A percentile compares a stretch with the other conserved stretches of the same genome.
Evolutionary conservation across 768 basidiomycete genomes (phyloP).

Genomic region (Coprinellus micaceus): DNA sequence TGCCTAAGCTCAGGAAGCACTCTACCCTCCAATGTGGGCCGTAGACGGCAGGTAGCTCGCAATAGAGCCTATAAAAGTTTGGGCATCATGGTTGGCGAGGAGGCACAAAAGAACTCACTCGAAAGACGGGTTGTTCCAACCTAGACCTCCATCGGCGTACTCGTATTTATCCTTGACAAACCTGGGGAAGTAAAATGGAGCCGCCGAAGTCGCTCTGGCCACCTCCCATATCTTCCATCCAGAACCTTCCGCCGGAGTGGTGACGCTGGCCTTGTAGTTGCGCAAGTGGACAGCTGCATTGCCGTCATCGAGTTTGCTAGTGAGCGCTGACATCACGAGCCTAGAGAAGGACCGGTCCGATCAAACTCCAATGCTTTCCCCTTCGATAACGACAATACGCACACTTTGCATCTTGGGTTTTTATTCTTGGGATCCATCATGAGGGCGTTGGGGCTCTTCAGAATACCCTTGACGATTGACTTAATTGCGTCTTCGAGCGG

Average conservation of each 20-base stretch:
- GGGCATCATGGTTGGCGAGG: no score
- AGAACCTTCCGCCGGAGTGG: not conserved
- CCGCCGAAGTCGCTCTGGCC: conserved; percentile 30
- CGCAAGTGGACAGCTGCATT: not conserved
- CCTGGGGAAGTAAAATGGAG: conserved; percentile 26
- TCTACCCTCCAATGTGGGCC: not conserved
- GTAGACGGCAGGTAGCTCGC: not conserved
- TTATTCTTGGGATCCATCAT: conserved; percentile 17
- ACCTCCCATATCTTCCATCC: conserved; percentile 28
- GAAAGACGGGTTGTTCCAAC: conserved; percentile 25
- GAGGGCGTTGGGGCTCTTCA: conserved; percentile 22
- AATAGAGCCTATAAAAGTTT: not conserved
- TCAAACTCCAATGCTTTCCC: not conserved
- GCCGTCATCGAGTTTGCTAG: not conserved
- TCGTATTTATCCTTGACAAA: conserved; percentile 24
- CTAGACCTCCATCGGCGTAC: conserved; percentile 28
- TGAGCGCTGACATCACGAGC: not conserved
- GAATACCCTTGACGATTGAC: conserved; percentile 18
- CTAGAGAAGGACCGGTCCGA: not conserved
- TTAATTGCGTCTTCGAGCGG: conserved; percentile 24
- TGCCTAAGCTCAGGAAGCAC: not conserved
- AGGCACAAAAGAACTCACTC: not conserved
- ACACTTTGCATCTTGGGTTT: conserved; percentile 27
- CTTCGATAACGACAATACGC: conserved; percentile 4
- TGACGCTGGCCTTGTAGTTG: not conserved